Percentiles rank a stretch among this genome's conserved stretches.
These are phyloP conservation scores for Pseudocercospora musae DNA, from an alignment of 2,329 filamentous ascomycete species.

Conservation along the genomic window DNA sequence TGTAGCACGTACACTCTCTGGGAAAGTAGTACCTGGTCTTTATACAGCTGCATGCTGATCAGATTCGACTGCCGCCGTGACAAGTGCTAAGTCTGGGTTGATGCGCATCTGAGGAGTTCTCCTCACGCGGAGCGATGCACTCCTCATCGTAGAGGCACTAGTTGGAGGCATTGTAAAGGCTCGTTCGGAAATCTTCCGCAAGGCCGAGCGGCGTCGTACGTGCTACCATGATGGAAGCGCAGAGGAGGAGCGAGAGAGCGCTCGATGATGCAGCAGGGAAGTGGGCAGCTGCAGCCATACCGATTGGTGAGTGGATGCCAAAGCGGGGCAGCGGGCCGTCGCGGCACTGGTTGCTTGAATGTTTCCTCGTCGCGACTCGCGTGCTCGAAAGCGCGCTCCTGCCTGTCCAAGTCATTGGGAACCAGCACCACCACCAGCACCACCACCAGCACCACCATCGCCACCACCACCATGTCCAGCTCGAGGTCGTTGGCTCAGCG, in stretches of 20 bases:
- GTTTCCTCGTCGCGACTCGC: not conserved
- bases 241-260: not conserved
- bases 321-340: not conserved
- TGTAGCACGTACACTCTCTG: not conserved
- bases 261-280: not conserved
- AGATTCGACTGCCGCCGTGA: not conserved
- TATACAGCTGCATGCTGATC: not conserved
- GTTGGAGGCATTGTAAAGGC: not conserved
- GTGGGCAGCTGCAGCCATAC: not conserved
- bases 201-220: not conserved
- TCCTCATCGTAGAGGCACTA: not conserved
- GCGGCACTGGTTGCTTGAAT: no score
- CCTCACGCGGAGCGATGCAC: not conserved
- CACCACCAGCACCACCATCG: no score
- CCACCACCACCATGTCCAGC: constrained; percentile 1
- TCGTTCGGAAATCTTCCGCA: not conserved
- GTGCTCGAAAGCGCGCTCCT: not conserved
- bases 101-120: not conserved
- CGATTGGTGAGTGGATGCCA: not conserved
- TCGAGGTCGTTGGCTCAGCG: constrained; percentile 43
- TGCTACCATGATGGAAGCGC: not conserved
- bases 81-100: not conserved
- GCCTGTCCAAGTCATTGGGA: not conserved
- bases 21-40: not conserved
- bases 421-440: not conserved